Evolutionary conservation across 2,329 filamentous ascomycete species (phyloP).

Genomic region (Exserohilum turcica): DNA sequence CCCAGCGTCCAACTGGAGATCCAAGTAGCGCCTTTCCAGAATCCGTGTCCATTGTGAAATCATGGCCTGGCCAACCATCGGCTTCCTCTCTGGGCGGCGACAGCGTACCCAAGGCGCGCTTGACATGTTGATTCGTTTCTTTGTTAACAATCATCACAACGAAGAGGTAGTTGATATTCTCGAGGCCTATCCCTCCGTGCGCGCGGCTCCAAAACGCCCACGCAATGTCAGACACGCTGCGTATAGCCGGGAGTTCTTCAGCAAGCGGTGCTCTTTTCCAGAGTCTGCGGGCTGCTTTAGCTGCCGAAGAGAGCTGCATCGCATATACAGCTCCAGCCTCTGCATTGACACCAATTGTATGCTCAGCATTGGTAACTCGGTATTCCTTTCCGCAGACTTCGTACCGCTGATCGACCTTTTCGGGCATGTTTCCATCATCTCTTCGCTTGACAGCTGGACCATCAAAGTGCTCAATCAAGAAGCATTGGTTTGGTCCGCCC

Average conservation of each 20-base stretch:
- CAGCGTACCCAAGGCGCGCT: slow-evolving; percentile 10
- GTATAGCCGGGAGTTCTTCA: slow-evolving; percentile 24
- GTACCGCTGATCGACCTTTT: slow-evolving; percentile 18
- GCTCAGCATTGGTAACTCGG: slow-evolving; percentile 13
- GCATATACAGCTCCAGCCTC: slow-evolving; percentile 15
- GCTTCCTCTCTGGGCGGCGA: slow-evolving; percentile 8
- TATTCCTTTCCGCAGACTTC: slow-evolving; percentile 20
- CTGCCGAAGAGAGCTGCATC: slow-evolving; percentile 7
- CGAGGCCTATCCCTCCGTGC: slow-evolving; percentile 1
- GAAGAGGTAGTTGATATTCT: slow-evolving; percentile 26
- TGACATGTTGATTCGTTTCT: slow-evolving; percentile 20
- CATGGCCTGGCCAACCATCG: slow-evolving; percentile 21
- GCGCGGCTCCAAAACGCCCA: slow-evolving; percentile 29
- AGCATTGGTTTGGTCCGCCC: slow-evolving; percentile 22
- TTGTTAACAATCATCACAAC: slow-evolving; percentile 18
- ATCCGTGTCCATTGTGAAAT: slow-evolving; percentile 22
- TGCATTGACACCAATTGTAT: slow-evolving; percentile 18
- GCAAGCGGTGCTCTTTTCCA: slow-evolving; percentile 10
- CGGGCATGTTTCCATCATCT: slow-evolving; percentile 2
- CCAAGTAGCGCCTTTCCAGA: slow-evolving; percentile 25
- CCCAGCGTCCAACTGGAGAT: slow-evolving; percentile 19
- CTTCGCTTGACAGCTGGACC: slow-evolving; percentile 9
- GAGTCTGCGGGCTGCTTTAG: slow-evolving; percentile 12
- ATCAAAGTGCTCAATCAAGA: slow-evolving; percentile 19
- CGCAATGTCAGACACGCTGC: slow-evolving; percentile 22